phyloP scores from a whole-genome alignment of 495 filamentous ascomycete genomes.

The Talaromyces ruber region DNA sequence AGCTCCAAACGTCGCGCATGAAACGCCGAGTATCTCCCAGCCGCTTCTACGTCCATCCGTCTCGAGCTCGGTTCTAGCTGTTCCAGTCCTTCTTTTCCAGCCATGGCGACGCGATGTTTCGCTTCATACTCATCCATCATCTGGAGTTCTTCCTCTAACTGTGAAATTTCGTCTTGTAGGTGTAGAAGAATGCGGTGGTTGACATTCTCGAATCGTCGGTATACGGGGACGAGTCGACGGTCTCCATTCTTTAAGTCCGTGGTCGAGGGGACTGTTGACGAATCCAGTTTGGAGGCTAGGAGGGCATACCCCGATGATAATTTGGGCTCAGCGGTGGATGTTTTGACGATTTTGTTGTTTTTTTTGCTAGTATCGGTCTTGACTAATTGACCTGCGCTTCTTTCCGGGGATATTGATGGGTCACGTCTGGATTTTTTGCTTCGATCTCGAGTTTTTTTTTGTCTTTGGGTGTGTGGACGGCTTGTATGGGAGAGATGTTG shows the following conservation, averaged over 20 bases:
- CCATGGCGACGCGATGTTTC: conserved; percentile 45
- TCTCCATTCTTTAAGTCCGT: conserved; percentile 12
- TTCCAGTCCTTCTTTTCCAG: conserved; percentile 37
- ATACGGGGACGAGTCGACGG: conserved; percentile 54
- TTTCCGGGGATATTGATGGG: not conserved
- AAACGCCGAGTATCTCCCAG: conserved; percentile 56
- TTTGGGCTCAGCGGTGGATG: conserved; percentile 15
- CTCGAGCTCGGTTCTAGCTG: conserved; percentile 51
- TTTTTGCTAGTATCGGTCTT: not conserved
- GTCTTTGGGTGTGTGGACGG: conserved; percentile 22
- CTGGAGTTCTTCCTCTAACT: conserved; percentile 69
- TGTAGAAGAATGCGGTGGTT: conserved; percentile 82
- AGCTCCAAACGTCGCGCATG: conserved; percentile 65
- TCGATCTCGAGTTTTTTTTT: conserved; percentile 28
- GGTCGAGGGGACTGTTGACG: conserved; percentile 14
- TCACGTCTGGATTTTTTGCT: not conserved
- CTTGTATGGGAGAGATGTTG: conserved; percentile 6
- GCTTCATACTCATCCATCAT: conserved; percentile 64
- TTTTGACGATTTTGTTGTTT: conserved; percentile 16
- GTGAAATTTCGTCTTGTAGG: conserved; percentile 77
- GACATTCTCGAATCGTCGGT: conserved; percentile 74
- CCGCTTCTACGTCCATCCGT: conserved; percentile 46
- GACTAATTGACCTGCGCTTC: not conserved
- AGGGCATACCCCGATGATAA: conserved; percentile 56
- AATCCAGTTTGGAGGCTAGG: conserved; percentile 52